A percentile compares a stretch with the other conserved stretches of the same genome.
phyloP scores from a whole-genome alignment of 164 flowering plant genomes.

The Amborella trichopoda region DNA sequence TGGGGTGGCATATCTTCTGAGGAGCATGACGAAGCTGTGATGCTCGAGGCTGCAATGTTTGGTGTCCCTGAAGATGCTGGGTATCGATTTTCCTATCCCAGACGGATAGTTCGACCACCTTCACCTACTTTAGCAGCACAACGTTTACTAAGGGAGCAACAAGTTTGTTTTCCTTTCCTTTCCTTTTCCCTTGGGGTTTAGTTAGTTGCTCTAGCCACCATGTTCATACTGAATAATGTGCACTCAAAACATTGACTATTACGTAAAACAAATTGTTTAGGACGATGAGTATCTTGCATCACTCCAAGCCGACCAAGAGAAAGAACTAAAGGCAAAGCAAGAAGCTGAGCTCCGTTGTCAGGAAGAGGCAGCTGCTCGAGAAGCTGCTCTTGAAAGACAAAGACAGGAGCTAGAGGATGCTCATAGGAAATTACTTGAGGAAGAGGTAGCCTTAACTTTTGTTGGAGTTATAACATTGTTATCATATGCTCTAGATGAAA shows the following conservation, averaged over 20 bases:
- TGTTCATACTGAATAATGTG: not conserved
- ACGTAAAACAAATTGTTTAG: too few relatives aligned
- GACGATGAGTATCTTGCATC: constrained; percentile 94
- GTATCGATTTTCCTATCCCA: constrained; percentile 37
- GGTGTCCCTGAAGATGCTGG: constrained; percentile 72
- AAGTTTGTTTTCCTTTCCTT: constrained; percentile 41
- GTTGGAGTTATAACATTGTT: not conserved
- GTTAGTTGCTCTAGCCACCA: not conserved
- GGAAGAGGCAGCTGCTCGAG: constrained; percentile 44
- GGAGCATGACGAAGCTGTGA: constrained; percentile 98
- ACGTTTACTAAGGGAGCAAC: constrained; percentile 79
- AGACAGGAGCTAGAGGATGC: constrained; percentile 51
- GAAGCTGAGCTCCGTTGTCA: constrained; percentile 55
- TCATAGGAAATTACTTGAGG: constrained; percentile 53
- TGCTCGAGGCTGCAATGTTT: constrained; percentile 99
- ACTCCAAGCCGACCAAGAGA: constrained; percentile 86
- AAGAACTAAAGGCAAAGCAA: constrained; percentile 59
- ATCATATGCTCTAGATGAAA: too few relatives aligned
- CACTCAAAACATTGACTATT: too few relatives aligned
- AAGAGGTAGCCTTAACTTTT: constrained; percentile 38
- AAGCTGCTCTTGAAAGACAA: constrained; percentile 63
- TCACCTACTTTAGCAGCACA: constrained; percentile 86
- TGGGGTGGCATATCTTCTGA: constrained; percentile 96
- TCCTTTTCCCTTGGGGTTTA: too few relatives aligned
- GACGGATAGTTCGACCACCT: constrained; percentile 62